These are phyloP conservation scores for Epicoccum nigrum DNA, from an alignment of 2,329 filamentous ascomycete genomes.

Conservation along the genomic window DNA sequence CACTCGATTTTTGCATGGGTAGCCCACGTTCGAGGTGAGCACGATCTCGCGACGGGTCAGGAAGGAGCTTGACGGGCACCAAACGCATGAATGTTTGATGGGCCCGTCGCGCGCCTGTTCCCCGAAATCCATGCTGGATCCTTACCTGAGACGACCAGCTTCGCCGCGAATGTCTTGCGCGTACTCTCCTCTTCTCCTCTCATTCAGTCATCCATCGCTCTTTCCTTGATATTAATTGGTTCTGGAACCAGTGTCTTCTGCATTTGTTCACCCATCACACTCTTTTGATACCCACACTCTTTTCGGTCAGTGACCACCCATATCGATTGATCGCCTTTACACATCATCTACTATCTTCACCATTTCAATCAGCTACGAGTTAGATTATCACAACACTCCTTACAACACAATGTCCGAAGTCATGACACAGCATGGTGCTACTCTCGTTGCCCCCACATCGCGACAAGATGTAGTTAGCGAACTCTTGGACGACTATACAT, in stretches of 20 bases:
- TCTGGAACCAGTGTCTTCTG: conserved; percentile 27
- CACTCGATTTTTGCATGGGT: conserved; percentile 29
- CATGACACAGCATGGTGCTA: conserved; percentile 32
- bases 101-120: conserved; percentile 31
- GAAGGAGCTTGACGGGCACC: conserved; percentile 32
- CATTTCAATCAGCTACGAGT: not conserved
- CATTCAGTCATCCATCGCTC: conserved; percentile 23
- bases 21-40: conserved; percentile 19
- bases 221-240: conserved; percentile 30
- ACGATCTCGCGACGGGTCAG: conserved; percentile 35
- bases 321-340: not conserved
- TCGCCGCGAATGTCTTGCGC: conserved; percentile 31
- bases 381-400: not conserved
- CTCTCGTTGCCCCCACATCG: conserved; percentile 33
- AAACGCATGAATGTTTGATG: conserved; percentile 49
- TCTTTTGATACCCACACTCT: conserved; percentile 16
- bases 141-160: conserved; percentile 43
- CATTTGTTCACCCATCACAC: conserved; percentile 29
- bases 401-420: conserved; percentile 33
- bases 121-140: conserved; percentile 38
- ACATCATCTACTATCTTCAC: conserved; percentile 14
- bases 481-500: conserved; percentile 47
- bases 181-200: conserved; percentile 27
- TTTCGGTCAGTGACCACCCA: conserved; percentile 18
- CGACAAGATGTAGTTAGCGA: conserved; percentile 49